Base-by-base conservation (phyloP, 2,329 filamentous ascomycete genomes). In the Penicillium sp. region DNA sequence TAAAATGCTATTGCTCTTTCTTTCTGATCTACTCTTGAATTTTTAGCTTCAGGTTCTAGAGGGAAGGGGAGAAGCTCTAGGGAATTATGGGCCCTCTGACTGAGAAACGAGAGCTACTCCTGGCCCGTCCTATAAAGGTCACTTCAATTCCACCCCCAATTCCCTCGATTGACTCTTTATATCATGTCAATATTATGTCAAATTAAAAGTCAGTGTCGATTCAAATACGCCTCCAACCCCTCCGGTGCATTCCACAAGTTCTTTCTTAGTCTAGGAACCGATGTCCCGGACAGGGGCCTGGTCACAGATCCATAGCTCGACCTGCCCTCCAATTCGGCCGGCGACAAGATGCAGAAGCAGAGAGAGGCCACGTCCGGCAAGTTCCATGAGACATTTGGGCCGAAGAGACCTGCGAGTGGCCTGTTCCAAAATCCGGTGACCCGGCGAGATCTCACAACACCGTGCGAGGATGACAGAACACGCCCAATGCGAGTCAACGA, bases 321-420 rank as follows among this genome's bases (percentile, higher is more conserved):
- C 49, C 62, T 51, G 51, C 48, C 11, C 54, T 58, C 45, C 57
- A 65, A 62, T 62, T 62, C 61, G 56, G 47, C 59, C 52, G 36
- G 40, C 46, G 48, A 43, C 39, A 49, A 38, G 54, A 51, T 61
- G 60, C 58, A 64, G 56, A 60, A 59, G 58, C 56, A 65, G 34
- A 56, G 56, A 50, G 52, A 48, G 24, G 36, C 45, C 51, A 58
- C 50, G 58, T 64, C 58, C 61, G 56, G 54, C 55, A 52, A 50
- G 47, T 58, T 59, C 60, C 63, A 59, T 65, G 58, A 65, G 62
- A 64, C 61, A 61, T 65, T 64, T 65, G 47, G 58, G 54, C 61
- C 61, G 60, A 62, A 59, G 50, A 57, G 50, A 52, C 58, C 57
- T 54, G 58, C 62, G 59, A 65, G 62, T 65, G 62, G 62, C 58